These are phyloP conservation scores for Nigrospora osmanthi DNA, from an alignment of 2,329 filamentous ascomycete genomes.

Conservation along the genomic window DNA sequence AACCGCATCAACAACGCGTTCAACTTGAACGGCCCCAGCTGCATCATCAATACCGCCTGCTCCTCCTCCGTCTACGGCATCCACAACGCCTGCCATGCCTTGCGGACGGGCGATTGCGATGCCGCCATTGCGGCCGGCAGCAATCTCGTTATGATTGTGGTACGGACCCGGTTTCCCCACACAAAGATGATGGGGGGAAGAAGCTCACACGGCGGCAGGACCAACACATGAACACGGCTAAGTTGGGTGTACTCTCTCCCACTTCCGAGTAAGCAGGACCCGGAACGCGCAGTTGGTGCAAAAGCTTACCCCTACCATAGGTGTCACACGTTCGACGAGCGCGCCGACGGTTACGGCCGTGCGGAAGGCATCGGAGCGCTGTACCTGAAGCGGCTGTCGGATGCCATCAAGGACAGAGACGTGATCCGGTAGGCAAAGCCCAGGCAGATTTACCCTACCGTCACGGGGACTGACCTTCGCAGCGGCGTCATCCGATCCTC, in stretches of 20 bases:
- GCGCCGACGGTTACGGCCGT: constrained; percentile 2
- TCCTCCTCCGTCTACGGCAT: not conserved
- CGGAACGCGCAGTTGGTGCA: too few relatives aligned
- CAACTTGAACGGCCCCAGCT: constrained; percentile 23
- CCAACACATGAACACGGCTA: constrained; percentile 1
- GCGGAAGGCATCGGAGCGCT: constrained; percentile 4
- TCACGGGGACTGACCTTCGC: not conserved
- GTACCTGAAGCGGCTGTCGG: constrained; percentile 16
- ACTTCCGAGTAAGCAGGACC: not conserved
- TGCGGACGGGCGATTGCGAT: not conserved
- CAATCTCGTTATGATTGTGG: not conserved
- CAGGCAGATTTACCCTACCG: too few relatives aligned
- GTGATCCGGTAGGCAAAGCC: constrained; percentile 10
- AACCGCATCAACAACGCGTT: constrained; percentile 29
- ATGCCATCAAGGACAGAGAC: constrained; percentile 18
- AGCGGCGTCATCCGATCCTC: constrained; percentile 13
- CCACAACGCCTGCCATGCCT: not conserved
- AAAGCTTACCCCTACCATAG: not conserved
- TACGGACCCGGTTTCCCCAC: too few relatives aligned
- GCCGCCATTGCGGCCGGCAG: not conserved
- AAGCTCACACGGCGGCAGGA: not conserved
- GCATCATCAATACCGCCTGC: not conserved
- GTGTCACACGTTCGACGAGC: constrained; percentile 2
- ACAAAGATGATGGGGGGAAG: not conserved
- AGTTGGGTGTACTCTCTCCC: constrained; percentile 1